Evolutionary conservation across 345 rosid genomes (phyloP).

Genomic region (Eucalyptus globulus): DNA sequence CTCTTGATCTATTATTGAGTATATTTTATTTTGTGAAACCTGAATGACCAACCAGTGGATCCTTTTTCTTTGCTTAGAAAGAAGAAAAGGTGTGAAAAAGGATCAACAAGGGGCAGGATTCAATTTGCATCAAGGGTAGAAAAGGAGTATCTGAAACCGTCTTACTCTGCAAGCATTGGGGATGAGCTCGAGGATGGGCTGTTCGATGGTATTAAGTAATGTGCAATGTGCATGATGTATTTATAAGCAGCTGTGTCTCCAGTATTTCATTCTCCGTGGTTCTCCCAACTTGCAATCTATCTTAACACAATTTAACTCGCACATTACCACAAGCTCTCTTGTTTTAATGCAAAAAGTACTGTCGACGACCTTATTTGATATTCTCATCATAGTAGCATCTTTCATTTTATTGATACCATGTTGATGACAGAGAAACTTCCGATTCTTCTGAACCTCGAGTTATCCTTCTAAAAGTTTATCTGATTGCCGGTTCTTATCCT

Average conservation of each 20-base stretch:
- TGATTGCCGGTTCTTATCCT: background rate
- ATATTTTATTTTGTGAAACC: background rate
- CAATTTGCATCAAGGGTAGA: slow-evolving; percentile 70
- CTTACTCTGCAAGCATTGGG: slow-evolving; percentile 74
- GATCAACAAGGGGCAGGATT: slow-evolving; percentile 38
- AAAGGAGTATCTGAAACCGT: slow-evolving; percentile 81
- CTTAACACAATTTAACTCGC: background rate
- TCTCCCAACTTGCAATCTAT: background rate
- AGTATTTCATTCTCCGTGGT: background rate
- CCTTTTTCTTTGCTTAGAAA: slow-evolving; percentile 24
- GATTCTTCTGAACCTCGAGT: background rate
- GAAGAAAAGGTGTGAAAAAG: slow-evolving; percentile 44
- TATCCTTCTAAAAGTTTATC: background rate
- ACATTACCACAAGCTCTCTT: background rate
- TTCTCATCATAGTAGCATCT: background rate
- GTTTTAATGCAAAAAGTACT: background rate
- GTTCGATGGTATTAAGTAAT: slow-evolving; percentile 55
- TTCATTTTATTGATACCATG: background rate
- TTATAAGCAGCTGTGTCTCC: background rate
- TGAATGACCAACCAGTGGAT: background rate
- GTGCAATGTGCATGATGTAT: background rate
- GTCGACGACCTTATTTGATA: background rate
- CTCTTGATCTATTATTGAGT: background rate
- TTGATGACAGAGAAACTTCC: background rate
- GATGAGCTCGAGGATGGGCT: slow-evolving; percentile 91